phyloP scores from a whole-genome alignment of 305 asterid genomes.

The Fraxinus paxiana region DNA sequence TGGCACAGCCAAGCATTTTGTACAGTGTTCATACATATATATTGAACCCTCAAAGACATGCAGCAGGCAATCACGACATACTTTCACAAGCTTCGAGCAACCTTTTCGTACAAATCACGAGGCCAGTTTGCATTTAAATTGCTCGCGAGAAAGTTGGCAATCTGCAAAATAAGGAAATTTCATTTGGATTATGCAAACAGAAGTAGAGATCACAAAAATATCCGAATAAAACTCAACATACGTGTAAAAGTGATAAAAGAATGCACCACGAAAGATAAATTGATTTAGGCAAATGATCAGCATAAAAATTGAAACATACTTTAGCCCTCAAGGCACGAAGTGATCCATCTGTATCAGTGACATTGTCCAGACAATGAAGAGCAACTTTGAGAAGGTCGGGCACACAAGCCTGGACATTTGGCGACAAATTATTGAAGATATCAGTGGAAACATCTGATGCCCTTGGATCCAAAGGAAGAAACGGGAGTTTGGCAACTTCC shows the following conservation, averaged over 20 bases:
- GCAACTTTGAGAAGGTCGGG: slow-evolving; percentile 87
- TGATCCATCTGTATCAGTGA: slow-evolving; percentile 81
- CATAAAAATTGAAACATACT: slow-evolving; percentile 34
- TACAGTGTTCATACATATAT: not conserved
- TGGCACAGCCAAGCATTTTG: not conserved
- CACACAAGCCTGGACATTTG: slow-evolving; percentile 86
- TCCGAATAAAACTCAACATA: not conserved
- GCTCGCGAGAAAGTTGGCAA: slow-evolving; percentile 85
- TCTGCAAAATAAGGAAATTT: slow-evolving; percentile 48
- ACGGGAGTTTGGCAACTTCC: slow-evolving; percentile 85
- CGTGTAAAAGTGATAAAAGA: not conserved
- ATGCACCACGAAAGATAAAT: not conserved
- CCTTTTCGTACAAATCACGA: slow-evolving; percentile 83
- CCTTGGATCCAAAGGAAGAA: slow-evolving; percentile 88
- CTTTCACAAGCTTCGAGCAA: slow-evolving; percentile 64
- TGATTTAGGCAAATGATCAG: not conserved
- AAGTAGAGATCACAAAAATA: not conserved
- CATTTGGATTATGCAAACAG: slow-evolving; percentile 1
- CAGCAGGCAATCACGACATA: not conserved
- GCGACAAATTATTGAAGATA: slow-evolving; percentile 58
- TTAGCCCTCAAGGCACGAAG: slow-evolving; percentile 87
- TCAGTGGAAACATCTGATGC: slow-evolving; percentile 52
- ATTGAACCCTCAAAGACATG: not conserved
- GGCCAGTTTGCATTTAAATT: slow-evolving; percentile 86
- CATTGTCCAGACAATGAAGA: slow-evolving; percentile 72